Base-by-base conservation (phyloP, 768 basidiomycete species). In the Leucosporidium creatinivorum region DNA sequence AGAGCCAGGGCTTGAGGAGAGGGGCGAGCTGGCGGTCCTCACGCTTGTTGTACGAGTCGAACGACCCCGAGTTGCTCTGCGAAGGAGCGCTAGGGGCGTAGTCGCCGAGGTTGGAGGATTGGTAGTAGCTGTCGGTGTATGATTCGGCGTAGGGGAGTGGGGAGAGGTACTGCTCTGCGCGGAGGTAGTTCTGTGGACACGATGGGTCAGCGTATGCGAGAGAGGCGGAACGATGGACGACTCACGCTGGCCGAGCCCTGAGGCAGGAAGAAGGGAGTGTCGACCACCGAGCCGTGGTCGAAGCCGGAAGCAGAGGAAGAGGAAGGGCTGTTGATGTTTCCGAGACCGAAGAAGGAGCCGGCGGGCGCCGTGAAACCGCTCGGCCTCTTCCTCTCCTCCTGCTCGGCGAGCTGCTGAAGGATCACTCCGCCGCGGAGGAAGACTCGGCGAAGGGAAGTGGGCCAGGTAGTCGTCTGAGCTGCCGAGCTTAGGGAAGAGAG, bases 111-210 rank as follows among this genome's bases (percentile, higher is more conserved):
- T 39, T n/a, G n/a, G 23, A 23, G 9, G 33, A 28, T 23, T 15
- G 36, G 28, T 57, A 25, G 55, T 57, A 57, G 30, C 12, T 21
- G 28, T 57, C 31, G 44, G 13, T 39, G 39, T 5, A 21, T 1
- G 58, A 28, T 15, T 47, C 25, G 36, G 25, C 58, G 25, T 39
- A 59, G 26, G 58, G 44, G 25, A 28, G 18, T 3, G 58, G 44
- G 17, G 58, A 59, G 58, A 59, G 10, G 58, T 47, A 59, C n/a
- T 26, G n/a, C 25, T 59, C 58, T 25, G 58, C 21, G 9, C 58
- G 58, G 26, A 39, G 58, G 17, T 31, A 21, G 28, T 12, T n/a
- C 55, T 57, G 55, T 31, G 25, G 15, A 26, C 9, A 28, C 2
- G 25, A 9, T 10, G 25, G n/a, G 58, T 59, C 10, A 47, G 44